A percentile compares a stretch with the other conserved stretches of the same genome.
Conservation (phyloP, 2,329 filamentous ascomycete species). For the Scedosporium apiospermum region DNA sequence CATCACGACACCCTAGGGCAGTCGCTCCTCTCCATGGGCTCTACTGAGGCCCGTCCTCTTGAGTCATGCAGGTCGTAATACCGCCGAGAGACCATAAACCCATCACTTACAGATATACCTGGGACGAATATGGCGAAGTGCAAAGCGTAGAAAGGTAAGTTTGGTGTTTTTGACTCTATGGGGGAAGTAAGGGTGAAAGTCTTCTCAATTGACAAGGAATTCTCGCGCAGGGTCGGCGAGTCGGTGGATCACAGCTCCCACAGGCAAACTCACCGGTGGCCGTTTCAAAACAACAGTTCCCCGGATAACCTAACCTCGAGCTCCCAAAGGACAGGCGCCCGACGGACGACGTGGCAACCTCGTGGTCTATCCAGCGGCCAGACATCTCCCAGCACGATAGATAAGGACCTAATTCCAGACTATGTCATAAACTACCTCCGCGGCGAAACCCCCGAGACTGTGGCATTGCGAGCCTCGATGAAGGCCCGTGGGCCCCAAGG, state of each 20-base stretch:
- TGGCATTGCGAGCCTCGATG: slow-evolving; percentile 34
- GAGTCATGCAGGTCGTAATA: slow-evolving; percentile 11
- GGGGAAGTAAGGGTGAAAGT: neutral
- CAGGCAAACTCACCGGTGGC: slow-evolving; percentile 9
- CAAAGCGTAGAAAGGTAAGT: slow-evolving; percentile 11
- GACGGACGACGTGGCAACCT: slow-evolving; percentile 6
- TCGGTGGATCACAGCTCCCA: slow-evolving; percentile 3
- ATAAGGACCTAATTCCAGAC: slow-evolving; percentile 40
- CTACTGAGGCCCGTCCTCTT: neutral
- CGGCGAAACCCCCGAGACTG: slow-evolving; percentile 43
- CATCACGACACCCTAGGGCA: neutral
- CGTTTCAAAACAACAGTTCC: slow-evolving; percentile 9
- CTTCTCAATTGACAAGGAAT: neutral
- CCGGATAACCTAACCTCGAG: neutral
- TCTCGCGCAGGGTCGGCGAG: neutral
- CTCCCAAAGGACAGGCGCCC: neutral
- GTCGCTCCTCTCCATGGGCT: neutral
- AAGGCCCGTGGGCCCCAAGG: slow-evolving; percentile 7
- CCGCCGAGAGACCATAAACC: slow-evolving; percentile 11
- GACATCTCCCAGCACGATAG: slow-evolving; percentile 20
- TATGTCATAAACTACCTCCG: slow-evolving; percentile 46
- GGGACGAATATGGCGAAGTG: slow-evolving; percentile 12
- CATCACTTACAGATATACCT: slow-evolving; percentile 11
- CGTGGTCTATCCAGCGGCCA: slow-evolving; percentile 2
- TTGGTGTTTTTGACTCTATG: neutral